These are phyloP conservation scores for Fomitopsis pulvina DNA, from an alignment of 768 basidiomycete genomes.

Conservation along the genomic window DNA sequence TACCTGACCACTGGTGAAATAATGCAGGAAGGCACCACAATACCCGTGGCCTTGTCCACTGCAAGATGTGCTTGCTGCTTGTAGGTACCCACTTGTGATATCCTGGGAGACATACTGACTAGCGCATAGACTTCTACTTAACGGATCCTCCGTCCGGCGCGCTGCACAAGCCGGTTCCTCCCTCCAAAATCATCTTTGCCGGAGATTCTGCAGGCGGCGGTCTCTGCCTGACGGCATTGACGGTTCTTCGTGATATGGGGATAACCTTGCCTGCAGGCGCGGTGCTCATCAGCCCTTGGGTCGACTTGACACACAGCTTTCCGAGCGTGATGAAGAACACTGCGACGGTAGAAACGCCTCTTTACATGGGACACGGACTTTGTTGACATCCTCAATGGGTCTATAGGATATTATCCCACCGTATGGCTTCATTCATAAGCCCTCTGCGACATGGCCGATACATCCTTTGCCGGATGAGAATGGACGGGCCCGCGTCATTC, in stretches of 20 bases:
- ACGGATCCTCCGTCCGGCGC: slow-evolving; percentile 60
- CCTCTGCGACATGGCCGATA: slow-evolving; percentile 52
- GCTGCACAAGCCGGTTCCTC: slow-evolving; percentile 54
- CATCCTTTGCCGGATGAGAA: slow-evolving; percentile 28
- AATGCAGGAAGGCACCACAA: slow-evolving; percentile 67
- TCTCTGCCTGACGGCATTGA: slow-evolving; percentile 51
- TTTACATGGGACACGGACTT: neutral
- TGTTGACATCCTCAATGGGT: neutral
- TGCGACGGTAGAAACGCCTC: slow-evolving; percentile 35
- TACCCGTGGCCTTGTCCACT: slow-evolving; percentile 78
- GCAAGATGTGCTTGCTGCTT: slow-evolving; percentile 73
- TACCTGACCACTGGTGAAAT: neutral
- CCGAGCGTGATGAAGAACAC: slow-evolving; percentile 67
- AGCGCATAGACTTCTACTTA: slow-evolving; percentile 57
- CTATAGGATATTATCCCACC: slow-evolving; percentile 62
- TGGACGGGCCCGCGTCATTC: slow-evolving; percentile 26
- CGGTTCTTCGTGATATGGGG: slow-evolving; percentile 63
- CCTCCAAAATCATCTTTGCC: slow-evolving; percentile 66
- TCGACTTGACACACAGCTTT: slow-evolving; percentile 82
- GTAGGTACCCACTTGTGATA: slow-evolving; percentile 26
- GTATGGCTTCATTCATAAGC: slow-evolving; percentile 56
- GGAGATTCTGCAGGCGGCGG: slow-evolving; percentile 79
- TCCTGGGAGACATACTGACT: neutral
- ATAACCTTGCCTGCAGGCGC: slow-evolving; percentile 70
- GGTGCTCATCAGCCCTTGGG: slow-evolving; percentile 76